A percentile compares a stretch with the other conserved stretches of the same genome.
phyloP scores from a whole-genome alignment of 177 flowering plant genomes.

The Vitis hybrid region DNA sequence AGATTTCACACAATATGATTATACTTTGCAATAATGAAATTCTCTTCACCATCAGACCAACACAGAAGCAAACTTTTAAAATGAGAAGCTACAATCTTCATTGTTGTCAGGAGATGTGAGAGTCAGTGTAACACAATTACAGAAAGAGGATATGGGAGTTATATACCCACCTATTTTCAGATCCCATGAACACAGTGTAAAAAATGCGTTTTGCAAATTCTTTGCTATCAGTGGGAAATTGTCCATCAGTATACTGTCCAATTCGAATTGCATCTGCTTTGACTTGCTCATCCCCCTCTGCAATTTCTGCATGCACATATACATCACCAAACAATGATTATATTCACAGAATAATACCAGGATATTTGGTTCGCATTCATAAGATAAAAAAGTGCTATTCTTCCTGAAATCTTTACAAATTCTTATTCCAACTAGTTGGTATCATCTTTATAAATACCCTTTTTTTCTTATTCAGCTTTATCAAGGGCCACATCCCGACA shows the following conservation, averaged over 20 bases:
- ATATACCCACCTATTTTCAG: slow-evolving; percentile 82
- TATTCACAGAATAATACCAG: slow-evolving; percentile 3
- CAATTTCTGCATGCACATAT: slow-evolving; percentile 63
- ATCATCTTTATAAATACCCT: neutral
- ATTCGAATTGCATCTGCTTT: slow-evolving; percentile 95
- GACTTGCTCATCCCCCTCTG: slow-evolving; percentile 80
- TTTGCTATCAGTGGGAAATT: slow-evolving; percentile 85
- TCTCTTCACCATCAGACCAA: too few relatives aligned
- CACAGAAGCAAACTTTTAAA: too few relatives aligned
- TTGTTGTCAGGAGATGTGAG: too few relatives aligned
- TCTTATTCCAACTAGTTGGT: neutral
- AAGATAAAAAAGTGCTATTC: neutral
- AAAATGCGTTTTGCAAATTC: slow-evolving; percentile 95
- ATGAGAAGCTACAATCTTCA: too few relatives aligned
- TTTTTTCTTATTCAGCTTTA: neutral
- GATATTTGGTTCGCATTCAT: neutral
- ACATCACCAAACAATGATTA: slow-evolving; percentile 8
- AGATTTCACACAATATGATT: too few relatives aligned
- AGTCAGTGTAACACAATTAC: too few relatives aligned
- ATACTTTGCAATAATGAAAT: too few relatives aligned
- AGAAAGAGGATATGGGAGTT: too few relatives aligned
- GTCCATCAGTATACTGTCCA: slow-evolving; percentile 77
- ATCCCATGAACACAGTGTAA: slow-evolving; percentile 90
- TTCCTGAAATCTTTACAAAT: neutral
- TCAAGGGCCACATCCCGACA: neutral